Percentiles rank a stretch among this genome's conserved stretches.
phyloP scores from a whole-genome alignment of 805 yeast genomes.

The Metschnikowia orientalis region DNA sequence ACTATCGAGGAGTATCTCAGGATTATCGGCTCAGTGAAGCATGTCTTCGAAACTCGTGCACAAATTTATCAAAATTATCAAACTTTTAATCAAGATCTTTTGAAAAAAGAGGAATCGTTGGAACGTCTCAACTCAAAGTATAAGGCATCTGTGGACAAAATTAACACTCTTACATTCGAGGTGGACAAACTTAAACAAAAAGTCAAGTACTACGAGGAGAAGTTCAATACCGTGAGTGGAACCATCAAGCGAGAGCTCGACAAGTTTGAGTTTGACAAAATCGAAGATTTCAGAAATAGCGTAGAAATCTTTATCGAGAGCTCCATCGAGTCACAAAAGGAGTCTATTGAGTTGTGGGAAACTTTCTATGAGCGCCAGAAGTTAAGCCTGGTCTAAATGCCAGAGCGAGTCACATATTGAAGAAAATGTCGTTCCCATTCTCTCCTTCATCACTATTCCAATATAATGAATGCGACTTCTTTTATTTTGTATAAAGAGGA shows the following conservation, averaged over 20 bases:
- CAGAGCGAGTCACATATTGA: too few relatives aligned
- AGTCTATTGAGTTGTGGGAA: slow-evolving; percentile 83
- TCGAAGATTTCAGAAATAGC: slow-evolving; percentile 80
- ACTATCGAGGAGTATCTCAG: slow-evolving; percentile 86
- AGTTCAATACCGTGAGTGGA: slow-evolving; percentile 59
- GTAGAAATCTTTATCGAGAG: slow-evolving; percentile 89
- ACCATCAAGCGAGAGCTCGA: slow-evolving; percentile 65
- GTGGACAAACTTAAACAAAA: slow-evolving; percentile 51
- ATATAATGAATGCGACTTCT: too few relatives aligned
- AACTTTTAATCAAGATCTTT: slow-evolving; percentile 42
- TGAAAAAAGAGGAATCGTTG: slow-evolving; percentile 43
- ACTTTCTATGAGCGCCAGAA: slow-evolving; percentile 64
- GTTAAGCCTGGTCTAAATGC: slow-evolving; percentile 16
- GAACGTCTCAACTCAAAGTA: slow-evolving; percentile 42
- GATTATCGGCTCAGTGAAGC: slow-evolving; percentile 66
- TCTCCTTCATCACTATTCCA: too few relatives aligned
- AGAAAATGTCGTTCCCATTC: too few relatives aligned
- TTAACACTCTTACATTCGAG: slow-evolving; percentile 55
- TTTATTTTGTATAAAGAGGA: too few relatives aligned
- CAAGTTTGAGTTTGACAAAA: slow-evolving; percentile 67
- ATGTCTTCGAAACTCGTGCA: slow-evolving; percentile 69
- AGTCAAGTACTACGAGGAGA: slow-evolving; percentile 49
- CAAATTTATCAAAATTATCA: slow-evolving; percentile 43
- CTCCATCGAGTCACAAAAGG: slow-evolving; percentile 89
- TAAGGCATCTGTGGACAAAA: slow-evolving; percentile 58